Evolutionary conservation across 2,329 filamentous ascomycete genomes (phyloP), one percentile per base, ranked within the genome.

Genomic region (Trichoderma endophyticum): DNA sequence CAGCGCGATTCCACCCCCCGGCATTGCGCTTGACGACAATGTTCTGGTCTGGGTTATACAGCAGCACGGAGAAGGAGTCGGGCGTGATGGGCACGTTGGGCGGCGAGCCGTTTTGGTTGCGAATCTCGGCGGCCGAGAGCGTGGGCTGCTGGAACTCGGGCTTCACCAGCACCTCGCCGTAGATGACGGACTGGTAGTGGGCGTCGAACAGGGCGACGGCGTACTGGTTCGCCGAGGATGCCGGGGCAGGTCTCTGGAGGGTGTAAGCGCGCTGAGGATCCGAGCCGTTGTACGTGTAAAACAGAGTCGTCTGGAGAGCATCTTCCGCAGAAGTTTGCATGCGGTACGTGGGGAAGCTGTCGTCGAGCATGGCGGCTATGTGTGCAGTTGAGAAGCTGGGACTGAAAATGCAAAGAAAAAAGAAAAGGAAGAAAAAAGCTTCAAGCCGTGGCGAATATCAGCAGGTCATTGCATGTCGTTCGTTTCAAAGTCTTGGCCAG

Each of bases 31-130:
- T 90, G 43, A 98, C 88, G 1, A 85, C 77, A 24, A 98, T 85
- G 76, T 92, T 88, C 81, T 96, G 94, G 80, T 98, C 95, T 0
- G 96, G 96, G 79, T 97, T 96, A 85, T 98, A 98, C 3, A 99
- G 90, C 77, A 95, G 92, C 51, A 98, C 87, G n/a, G 87, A 86
- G 80, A 98, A 97, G 68, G 89, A 86, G 71, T 91, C 90, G 0
- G 95, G 95, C 32, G 93, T 88, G 39, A 93, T 86, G 11, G 95
- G 92, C 73, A 92, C 77, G 24, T 8, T 36, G n/a, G 62, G 14
- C 18, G 87, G 88, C 26, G 88, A 90, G 18, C 91, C 92, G 73
- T 90, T 91, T 71, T 84, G 87, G n/a, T 87, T 85, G 73, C 93
- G 90, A 71, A 95, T 88, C 79, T 97, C 92, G 69, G 96, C 93